Evolutionary conservation across 169 alveolate genomes (phyloP).

Genomic region (Neospora caninum): DNA sequence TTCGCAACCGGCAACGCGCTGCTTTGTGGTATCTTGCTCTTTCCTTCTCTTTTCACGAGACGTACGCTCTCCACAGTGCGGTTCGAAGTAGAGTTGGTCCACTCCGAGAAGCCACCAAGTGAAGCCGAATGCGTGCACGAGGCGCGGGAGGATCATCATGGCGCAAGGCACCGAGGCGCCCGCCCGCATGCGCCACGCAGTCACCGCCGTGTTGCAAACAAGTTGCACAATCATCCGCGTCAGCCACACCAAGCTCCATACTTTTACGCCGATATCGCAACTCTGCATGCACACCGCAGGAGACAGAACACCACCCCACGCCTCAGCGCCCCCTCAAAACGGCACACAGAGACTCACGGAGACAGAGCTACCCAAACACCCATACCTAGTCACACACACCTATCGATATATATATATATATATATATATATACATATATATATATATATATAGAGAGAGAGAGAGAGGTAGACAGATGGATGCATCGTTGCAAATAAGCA

Average conservation of each 20-base stretch:
- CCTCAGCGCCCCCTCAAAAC: too few species aligned
- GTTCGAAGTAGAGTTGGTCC: constrained; percentile 3
- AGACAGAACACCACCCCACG: not conserved
- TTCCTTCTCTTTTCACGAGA: too few species aligned
- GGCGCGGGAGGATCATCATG: not conserved
- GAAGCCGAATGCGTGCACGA: not conserved
- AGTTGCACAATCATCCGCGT: not conserved
- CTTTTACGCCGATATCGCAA: not conserved
- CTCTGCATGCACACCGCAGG: not conserved
- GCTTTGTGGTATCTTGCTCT: too few species aligned
- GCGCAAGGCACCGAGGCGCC: not conserved
- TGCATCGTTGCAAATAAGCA: too few species aligned
- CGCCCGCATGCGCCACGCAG: not conserved
- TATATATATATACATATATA: not conserved
- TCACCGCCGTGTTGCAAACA: not conserved
- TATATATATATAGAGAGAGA: not conserved
- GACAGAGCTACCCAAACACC: too few species aligned
- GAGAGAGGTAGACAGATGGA: not conserved
- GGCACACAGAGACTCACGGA: too few species aligned
- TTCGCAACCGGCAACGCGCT: too few species aligned
- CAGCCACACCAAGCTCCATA: constrained; percentile 23
- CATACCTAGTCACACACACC: too few species aligned
- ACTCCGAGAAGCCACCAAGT: constrained; percentile 11
- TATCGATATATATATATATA: not conserved
- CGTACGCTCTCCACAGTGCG: not conserved